A percentile compares a stretch with the other conserved stretches of the same genome.
Conservation (phyloP, 2,329 filamentous ascomycete genomes). For the Xylaria sp. region DNA sequence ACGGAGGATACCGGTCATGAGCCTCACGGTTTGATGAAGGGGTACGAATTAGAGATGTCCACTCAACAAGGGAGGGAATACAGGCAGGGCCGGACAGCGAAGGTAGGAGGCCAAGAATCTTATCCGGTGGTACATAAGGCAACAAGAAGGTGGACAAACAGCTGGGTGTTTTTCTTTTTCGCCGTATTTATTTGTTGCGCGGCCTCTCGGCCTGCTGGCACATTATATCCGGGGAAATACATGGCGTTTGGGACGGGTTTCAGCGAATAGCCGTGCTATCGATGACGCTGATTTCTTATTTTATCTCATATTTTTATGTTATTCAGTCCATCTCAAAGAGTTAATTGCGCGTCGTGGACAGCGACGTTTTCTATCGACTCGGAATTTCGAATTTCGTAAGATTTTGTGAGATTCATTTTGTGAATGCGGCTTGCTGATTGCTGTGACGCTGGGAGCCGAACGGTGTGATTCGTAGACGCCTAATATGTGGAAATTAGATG, state of each 20-base stretch:
- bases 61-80: background rate
- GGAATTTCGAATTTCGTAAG: too few species aligned
- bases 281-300: background rate
- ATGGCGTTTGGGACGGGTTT: slow-evolving; percentile 26
- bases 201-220: slow-evolving; percentile 15
- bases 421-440: background rate
- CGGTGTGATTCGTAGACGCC: background rate
- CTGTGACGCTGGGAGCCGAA: background rate
- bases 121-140: background rate
- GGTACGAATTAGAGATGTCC: background rate
- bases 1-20: background rate
- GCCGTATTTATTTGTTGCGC: slow-evolving; percentile 12
- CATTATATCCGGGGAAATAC: slow-evolving; percentile 32
- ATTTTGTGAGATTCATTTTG: background rate
- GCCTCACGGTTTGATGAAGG: background rate
- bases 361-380: too few species aligned
- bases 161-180: background rate
- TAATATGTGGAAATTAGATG: background rate
- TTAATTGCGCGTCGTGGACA: too few species aligned
- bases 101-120: background rate
- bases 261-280: background rate
- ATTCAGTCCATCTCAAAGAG: too few species aligned
- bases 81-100: background rate
- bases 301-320: too few species aligned
- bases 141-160: background rate